Conservation (phyloP, 148 eudicot genomes). For the Rhododendron williamsianum region DNA sequence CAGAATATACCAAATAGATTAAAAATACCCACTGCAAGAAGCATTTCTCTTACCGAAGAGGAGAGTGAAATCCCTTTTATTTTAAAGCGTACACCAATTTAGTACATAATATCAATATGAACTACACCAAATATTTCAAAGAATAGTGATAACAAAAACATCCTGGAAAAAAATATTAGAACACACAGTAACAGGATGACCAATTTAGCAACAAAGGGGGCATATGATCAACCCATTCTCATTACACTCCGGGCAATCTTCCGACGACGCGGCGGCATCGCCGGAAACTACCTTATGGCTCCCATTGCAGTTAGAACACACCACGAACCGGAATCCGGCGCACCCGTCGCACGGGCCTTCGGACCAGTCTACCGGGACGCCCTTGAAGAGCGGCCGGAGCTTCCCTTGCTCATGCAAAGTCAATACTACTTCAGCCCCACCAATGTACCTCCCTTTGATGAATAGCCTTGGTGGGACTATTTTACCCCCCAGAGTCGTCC, state of each 20-base stretch:
- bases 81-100: not conserved
- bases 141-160: not conserved
- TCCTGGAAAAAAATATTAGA: not conserved
- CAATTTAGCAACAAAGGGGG: conserved; percentile 50
- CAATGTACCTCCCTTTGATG: conserved; percentile 69
- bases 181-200: not conserved
- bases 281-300: conserved; percentile 42
- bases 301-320: conserved; percentile 68
- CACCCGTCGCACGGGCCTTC: conserved; percentile 62
- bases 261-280: conserved; percentile 14
- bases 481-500: conserved; percentile 53
- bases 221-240: conserved; percentile 90
- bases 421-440: conserved; percentile 71
- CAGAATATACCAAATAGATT: not conserved
- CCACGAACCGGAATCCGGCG: conserved; percentile 54
- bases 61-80: too few relatives aligned
- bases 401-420: conserved; percentile 65
- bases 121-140: not conserved
- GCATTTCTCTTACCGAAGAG: too few relatives aligned
- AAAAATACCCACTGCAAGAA: not conserved
- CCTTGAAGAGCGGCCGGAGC: conserved; percentile 45
- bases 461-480: conserved; percentile 70
- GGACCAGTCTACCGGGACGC: conserved; percentile 40
- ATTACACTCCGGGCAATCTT: conserved; percentile 64
- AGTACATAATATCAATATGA: not conserved